phyloP scores from a whole-genome alignment of 2,329 filamentous ascomycete genomes.

The Hypoxylon sp. region DNA sequence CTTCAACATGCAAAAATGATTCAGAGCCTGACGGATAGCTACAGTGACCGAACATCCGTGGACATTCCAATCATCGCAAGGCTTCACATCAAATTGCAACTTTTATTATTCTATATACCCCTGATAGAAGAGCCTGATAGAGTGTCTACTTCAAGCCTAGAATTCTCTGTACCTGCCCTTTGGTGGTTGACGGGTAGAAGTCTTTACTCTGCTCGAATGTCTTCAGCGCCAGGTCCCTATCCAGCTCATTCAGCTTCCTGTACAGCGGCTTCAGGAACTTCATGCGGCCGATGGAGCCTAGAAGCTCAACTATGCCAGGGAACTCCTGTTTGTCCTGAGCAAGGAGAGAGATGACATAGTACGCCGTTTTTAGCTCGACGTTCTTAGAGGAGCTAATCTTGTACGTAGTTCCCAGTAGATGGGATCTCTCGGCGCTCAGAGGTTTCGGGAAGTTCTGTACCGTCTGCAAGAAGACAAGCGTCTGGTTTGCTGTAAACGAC shows the following conservation, averaged over 20 bases:
- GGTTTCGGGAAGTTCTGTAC: conserved; percentile 77
- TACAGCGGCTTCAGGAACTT: conserved; percentile 95
- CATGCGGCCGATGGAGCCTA: conserved; percentile 91
- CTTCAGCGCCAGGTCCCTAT: conserved; percentile 80
- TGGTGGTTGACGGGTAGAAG: conserved; percentile 97
- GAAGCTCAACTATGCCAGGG: conserved; percentile 77
- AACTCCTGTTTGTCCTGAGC: conserved; percentile 80
- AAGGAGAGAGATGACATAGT: conserved; percentile 83
- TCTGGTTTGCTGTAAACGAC: conserved; percentile 86
- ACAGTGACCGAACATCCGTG: neutral
- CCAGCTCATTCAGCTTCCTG: conserved; percentile 79
- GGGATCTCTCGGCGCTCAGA: conserved; percentile 75
- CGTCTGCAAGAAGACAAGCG: conserved; percentile 89
- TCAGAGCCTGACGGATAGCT: neutral
- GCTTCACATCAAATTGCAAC: neutral
- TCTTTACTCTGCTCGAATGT: conserved; percentile 90
- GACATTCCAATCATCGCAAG: neutral
- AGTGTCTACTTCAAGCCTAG: conserved; percentile 62
- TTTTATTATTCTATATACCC: conserved; percentile 2
- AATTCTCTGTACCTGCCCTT: conserved; percentile 88
- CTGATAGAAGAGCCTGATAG: neutral
- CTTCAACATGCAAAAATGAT: conserved; percentile 1
- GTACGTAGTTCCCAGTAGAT: conserved; percentile 82
- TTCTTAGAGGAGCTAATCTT: conserved; percentile 82
- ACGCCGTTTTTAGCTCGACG: conserved; percentile 86